Percentiles rank a stretch among this genome's conserved stretches.
These are phyloP conservation scores for Curvularia sp. DNA, from an alignment of 2,329 filamentous ascomycete species.

Conservation along the genomic window DNA sequence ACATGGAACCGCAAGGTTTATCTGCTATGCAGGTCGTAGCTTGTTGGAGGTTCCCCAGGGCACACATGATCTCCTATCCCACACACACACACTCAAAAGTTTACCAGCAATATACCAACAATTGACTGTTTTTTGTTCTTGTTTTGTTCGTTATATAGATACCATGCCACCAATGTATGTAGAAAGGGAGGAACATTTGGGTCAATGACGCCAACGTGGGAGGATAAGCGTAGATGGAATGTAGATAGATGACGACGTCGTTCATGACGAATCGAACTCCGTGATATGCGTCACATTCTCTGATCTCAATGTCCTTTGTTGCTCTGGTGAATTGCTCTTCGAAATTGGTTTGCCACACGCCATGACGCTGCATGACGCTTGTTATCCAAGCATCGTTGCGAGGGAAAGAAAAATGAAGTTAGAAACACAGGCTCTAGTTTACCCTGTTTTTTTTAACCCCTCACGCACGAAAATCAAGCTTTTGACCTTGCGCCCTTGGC, in stretches of 20 bases:
- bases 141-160: background rate
- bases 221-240: background rate
- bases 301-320: background rate
- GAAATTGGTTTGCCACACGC: background rate
- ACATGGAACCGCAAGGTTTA: background rate
- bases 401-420: background rate
- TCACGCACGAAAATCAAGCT: too few species aligned
- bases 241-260: background rate
- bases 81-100: constrained; percentile 2
- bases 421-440: background rate
- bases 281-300: background rate
- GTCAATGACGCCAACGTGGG: background rate
- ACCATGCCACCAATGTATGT: background rate
- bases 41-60: background rate
- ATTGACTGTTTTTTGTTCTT: constrained; percentile 1
- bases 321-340: too few species aligned
- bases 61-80: background rate
- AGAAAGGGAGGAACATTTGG: background rate
- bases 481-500: too few species aligned
- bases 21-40: constrained; percentile 13
- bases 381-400: too few species aligned
- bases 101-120: constrained; percentile 11
- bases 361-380: background rate
- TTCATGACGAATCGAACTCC: background rate
- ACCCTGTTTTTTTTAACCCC: too few species aligned